Conservation (phyloP, 2,329 filamentous ascomycete species). For the Stachybotrys elegans region DNA sequence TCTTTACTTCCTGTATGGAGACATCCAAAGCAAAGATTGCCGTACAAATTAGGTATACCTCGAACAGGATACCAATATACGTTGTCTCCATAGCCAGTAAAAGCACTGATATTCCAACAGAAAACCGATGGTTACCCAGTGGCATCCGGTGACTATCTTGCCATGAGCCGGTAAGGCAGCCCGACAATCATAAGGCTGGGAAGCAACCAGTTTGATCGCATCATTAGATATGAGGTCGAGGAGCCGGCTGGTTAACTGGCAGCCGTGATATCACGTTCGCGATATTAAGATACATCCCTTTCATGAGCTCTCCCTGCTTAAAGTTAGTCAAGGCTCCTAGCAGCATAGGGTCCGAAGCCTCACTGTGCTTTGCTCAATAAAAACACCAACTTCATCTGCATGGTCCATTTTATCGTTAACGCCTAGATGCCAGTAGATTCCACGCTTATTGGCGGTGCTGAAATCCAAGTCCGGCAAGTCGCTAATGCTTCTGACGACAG, state of each 20-base stretch:
- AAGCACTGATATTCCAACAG: no score
- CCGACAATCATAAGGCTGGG: background rate
- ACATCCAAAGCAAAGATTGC: no score
- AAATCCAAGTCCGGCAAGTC: slow-evolving; percentile 1
- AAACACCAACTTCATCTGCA: slow-evolving; percentile 7
- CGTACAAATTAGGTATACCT: no score
- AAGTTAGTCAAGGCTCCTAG: background rate
- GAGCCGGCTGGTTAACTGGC: background rate
- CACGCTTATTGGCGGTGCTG: slow-evolving; percentile 1
- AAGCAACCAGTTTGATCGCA: background rate
- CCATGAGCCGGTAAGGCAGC: background rate
- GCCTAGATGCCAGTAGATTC: slow-evolving; percentile 6
- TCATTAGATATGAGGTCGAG: background rate
- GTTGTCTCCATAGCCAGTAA: no score
- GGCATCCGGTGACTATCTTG: background rate
- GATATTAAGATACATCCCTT: slow-evolving; percentile 5
- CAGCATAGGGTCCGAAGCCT: background rate
- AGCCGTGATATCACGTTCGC: slow-evolving; percentile 5
- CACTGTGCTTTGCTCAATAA: slow-evolving; percentile 3
- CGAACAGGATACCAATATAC: no score
- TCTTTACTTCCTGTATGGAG: no score
- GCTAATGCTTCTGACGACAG: slow-evolving; percentile 1
- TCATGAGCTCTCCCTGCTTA: slow-evolving; percentile 3
- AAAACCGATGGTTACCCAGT: background rate
- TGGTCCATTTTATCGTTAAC: slow-evolving; percentile 6